Percentiles rank a stretch among this genome's conserved stretches.
Evolutionary conservation across 371 early-diverging fungal species (phyloP).

Genomic region (Zopfochytrium polystomum): DNA sequence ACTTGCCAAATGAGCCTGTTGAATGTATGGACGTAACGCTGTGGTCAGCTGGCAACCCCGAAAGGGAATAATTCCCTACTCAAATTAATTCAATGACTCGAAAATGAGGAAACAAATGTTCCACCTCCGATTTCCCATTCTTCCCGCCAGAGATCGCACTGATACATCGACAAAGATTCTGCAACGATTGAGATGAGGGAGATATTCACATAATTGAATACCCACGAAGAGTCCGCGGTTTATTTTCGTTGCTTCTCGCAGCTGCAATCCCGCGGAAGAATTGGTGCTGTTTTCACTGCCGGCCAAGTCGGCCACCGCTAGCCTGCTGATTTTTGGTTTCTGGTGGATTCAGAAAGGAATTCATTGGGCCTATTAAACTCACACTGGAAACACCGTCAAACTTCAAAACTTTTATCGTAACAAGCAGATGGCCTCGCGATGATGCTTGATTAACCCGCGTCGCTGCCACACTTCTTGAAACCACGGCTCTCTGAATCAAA

Average conservation of each 20-base stretch:
- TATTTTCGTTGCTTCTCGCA: constrained; percentile 19
- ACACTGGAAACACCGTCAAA: constrained; percentile 1
- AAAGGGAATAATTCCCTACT: constrained; percentile 5
- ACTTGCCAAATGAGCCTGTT: too few species aligned
- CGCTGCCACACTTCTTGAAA: constrained; percentile 10
- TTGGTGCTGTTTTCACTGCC: constrained; percentile 27
- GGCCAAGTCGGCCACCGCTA: constrained; percentile 29
- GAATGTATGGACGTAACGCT: too few species aligned
- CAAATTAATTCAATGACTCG: too few species aligned
- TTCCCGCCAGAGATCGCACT: too few species aligned
- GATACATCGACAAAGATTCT: too few species aligned
- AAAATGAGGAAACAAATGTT: too few species aligned
- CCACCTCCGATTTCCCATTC: too few species aligned
- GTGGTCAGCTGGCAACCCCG: too few species aligned
- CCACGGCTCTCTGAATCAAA: constrained; percentile 11
- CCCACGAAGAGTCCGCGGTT: constrained; percentile 19
- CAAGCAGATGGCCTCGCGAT: constrained; percentile 25
- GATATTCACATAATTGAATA: not conserved
- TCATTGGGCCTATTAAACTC: too few species aligned
- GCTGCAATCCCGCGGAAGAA: constrained; percentile 13
- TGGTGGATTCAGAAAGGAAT: too few species aligned
- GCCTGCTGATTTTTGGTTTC: too few species aligned
- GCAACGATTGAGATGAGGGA: not conserved
- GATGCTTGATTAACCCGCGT: constrained; percentile 26
- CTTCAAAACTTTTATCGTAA: constrained; percentile 22